Evolutionary conservation across 2,329 filamentous ascomycete species (phyloP), one percentile per base, ranked within the genome.

Genomic region (Pseudogymnoascus sp.): DNA sequence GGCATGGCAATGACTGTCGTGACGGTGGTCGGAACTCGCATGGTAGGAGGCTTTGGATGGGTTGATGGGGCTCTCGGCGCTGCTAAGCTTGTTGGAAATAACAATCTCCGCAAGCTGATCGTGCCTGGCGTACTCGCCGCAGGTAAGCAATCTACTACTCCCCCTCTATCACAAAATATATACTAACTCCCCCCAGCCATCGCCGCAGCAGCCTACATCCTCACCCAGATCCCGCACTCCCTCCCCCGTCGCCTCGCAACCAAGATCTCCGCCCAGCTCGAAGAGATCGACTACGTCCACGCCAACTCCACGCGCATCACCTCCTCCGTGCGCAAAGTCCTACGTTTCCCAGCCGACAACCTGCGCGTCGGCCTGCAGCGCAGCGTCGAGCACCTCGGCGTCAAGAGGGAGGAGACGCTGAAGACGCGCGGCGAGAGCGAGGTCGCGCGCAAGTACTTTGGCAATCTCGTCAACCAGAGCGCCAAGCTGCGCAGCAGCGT

Each of bases 1-100:
- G 90, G 95, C 67, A 93, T 99, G 89, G 95, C 93, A 5, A 82
- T 99, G 72, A 99, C 95, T 1, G 84, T 96, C 37, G 90, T 90
- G 8, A 93, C 91, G 63, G 91, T 96, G 1, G 81, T 98, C 4
- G 91, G 93, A 63, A 85, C 89, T 59, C 84, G 91, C 59, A 82
- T 95, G 71, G 79, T 99, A 40, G 91, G 93, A 65, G 89, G 92
- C 66, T 86, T 89, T 69, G 88, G 89, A 60, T 98, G 93, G 92
- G 79, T 97, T 69, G 93, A 98, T 73, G 90, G 93, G 66, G 89
- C 90, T 1, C 76, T 97, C 61, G 90, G 89, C 66, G 90, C 89
- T 6, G 87, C 85, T n/a, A 91, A 88, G 70, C 77, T 98, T 43
- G 76, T 97, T 65, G 89, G 93, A 53, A 88, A 88, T 65, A 89